Evolutionary conservation across 768 basidiomycete genomes (phyloP), one percentile per base, ranked within the genome.

Genomic region (Ephemerocybe angulata): DNA sequence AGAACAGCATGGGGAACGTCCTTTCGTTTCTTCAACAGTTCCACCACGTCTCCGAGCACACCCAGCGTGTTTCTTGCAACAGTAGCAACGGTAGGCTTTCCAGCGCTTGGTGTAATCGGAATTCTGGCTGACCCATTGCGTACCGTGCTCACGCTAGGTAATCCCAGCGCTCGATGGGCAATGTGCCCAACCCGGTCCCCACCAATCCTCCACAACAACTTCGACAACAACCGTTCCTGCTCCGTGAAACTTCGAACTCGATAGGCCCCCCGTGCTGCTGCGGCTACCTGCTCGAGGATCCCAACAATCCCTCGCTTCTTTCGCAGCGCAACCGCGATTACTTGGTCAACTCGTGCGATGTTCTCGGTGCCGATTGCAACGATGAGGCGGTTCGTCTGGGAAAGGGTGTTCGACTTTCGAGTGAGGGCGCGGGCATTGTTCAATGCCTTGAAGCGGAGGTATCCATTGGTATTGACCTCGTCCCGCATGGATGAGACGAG

Each of bases 1-100:
- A 67, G 4, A 3, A 72, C 56, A 3, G 47, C 38, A 44, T 70
- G 68, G 2, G 8, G 33, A 22, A 51, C 21, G 50, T 66, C 64
- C 54, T 54, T 63, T 0, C 63, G 54, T 4, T 42, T 49, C 1
- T 60, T 33, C 17, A 52, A n/a, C 22, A n/a, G n/a, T 7, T n/a
- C 41, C 22, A 24, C 41, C 17, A 43, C 33, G 33, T 35, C 17
- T 35, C 17, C 33, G 33, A 35, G 33, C 8, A 8, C 17, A 17
- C 33, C 17, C 8, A 35, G 8, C 17, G 33, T 35, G 33, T 35
- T 35, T 17, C 33, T 8, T 8, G 33, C 33, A 17, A 35, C 33
- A 17, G 17, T 8, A 35, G 33, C 33, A 35, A 17, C 33, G 8
- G 33, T 35, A 35, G 17, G 33, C 17, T 8, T 17, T 8, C 33